These are phyloP conservation scores for Sclerotinia trifoliorum DNA, from an alignment of 2,329 filamentous ascomycete species.

Conservation along the genomic window DNA sequence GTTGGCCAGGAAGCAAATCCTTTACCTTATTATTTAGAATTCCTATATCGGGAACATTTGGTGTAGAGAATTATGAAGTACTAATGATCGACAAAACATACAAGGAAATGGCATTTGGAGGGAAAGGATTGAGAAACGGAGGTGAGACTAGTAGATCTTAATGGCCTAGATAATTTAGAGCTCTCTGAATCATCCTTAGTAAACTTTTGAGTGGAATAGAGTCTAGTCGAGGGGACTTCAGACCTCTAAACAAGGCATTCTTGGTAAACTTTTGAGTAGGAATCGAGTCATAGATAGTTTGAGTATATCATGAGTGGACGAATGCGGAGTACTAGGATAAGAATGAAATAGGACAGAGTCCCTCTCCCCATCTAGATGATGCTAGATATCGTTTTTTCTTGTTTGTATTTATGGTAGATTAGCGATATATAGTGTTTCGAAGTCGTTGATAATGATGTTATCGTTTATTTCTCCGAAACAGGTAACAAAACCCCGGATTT, in stretches of 20 bases:
- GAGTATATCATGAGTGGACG: too few species aligned
- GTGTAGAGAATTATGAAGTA: neutral
- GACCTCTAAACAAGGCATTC: neutral
- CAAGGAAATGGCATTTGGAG: neutral
- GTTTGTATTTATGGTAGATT: neutral
- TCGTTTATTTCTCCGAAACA: neutral
- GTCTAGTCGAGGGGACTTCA: neutral
- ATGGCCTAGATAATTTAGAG: neutral
- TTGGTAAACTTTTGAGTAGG: neutral
- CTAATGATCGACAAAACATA: neutral
- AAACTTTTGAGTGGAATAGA: neutral
- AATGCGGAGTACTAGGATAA: too few species aligned
- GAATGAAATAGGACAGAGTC: too few species aligned
- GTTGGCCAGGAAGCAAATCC: neutral
- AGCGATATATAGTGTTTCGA: neutral
- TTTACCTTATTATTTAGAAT: neutral
- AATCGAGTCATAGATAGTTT: neutral
- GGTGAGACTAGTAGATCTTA: neutral
- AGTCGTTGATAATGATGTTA: neutral
- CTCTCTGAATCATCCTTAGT: neutral
- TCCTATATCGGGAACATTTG: neutral
- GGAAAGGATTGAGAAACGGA: neutral
- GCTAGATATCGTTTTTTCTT: too few species aligned
- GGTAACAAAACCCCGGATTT: neutral
- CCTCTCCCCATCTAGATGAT: too few species aligned